Base-by-base conservation (phyloP, 805 yeast genomes). In the Saturnispora kantuleensis region DNA sequence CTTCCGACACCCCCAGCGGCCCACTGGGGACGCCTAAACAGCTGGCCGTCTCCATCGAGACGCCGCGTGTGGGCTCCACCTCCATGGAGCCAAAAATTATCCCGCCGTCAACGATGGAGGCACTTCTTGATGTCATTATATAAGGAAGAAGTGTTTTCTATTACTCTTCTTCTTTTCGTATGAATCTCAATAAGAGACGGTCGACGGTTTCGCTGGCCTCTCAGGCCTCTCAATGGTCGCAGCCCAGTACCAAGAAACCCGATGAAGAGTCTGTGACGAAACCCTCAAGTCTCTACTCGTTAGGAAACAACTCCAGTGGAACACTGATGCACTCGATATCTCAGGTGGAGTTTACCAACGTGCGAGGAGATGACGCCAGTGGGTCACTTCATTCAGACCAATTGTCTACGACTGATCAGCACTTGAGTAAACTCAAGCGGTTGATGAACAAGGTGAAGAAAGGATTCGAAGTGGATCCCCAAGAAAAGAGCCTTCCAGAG, bases 271-370 rank as follows among this genome's bases (percentile, higher is more conserved):
- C 26, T 21, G 26, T 21, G 5, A 21, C 26, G 26, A 21, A 21
- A 21, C 17, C 29, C 9, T 26, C 29, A 12, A 36, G 44, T 31
- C 10, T 45, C 13, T 50, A 46, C 45, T 29, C 46, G 2, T 31
- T 44, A 15, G 31, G 17, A 17, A 46, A 47, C 30, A 47, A 38
- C 10, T 50, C 46, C 49, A 53, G 43, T 50, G 56, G 50, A 47
- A 55, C 47, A 47, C 57, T 5, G 54, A 52, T 16, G 49, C 36
- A 41, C 21, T 15, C 42, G 2, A 37, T 42, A 10, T 16, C 37
- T 12, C 58, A 55, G 42, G 66, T 63, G n/a, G 67, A 62, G 44
- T 63, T 63, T 49, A 62, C 54, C 40, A 63, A 63, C 45, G 59
- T 62, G 5, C 45, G 52, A 53, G 28, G 35, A 50, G 35, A 51